Evolutionary conservation across 192 early-diverging fungal species (phyloP).

Genomic region (Coemansia sp.): DNA sequence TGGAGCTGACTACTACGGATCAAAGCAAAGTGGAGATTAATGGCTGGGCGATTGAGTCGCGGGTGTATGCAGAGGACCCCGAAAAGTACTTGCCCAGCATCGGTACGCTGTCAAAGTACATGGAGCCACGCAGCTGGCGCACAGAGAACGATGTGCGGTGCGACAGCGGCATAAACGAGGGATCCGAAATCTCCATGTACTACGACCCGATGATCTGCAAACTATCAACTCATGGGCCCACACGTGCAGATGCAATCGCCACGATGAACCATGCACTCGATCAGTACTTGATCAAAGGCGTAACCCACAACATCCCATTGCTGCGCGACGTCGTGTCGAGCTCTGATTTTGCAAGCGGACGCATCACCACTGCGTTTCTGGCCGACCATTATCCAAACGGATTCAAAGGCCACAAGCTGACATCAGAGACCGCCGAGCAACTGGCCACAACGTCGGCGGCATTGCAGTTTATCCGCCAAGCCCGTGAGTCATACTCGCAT

Average conservation of each 20-base stretch:
- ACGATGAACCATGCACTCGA: constrained; percentile 75
- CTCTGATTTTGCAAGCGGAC: too few species aligned
- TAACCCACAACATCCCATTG: too few species aligned
- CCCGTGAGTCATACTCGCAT: too few species aligned
- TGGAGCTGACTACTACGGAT: constrained; percentile 67
- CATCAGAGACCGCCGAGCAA: too few species aligned
- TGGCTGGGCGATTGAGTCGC: constrained; percentile 95
- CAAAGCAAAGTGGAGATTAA: constrained; percentile 63
- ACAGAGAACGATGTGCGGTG: constrained; percentile 63
- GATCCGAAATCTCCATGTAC: constrained; percentile 87
- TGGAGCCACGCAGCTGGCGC: constrained; percentile 64
- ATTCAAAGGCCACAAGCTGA: too few species aligned
- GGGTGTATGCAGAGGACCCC: constrained; percentile 97
- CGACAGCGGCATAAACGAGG: constrained; percentile 89
- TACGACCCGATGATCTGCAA: constrained; percentile 98
- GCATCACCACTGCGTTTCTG: too few species aligned
- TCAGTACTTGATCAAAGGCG: constrained; percentile 72
- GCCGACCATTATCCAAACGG: too few species aligned
- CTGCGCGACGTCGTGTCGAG: too few species aligned
- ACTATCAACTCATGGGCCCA: constrained; percentile 77
- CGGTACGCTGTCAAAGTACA: constrained; percentile 69
- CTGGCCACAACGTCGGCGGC: too few species aligned
- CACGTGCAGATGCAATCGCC: constrained; percentile 80
- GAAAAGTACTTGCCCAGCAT: constrained; percentile 88
- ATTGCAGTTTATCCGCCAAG: too few species aligned